Percentiles rank a stretch among this genome's conserved stretches.
phyloP scores from a whole-genome alignment of 495 filamentous ascomycete genomes.

The Penicillium ucsense region DNA sequence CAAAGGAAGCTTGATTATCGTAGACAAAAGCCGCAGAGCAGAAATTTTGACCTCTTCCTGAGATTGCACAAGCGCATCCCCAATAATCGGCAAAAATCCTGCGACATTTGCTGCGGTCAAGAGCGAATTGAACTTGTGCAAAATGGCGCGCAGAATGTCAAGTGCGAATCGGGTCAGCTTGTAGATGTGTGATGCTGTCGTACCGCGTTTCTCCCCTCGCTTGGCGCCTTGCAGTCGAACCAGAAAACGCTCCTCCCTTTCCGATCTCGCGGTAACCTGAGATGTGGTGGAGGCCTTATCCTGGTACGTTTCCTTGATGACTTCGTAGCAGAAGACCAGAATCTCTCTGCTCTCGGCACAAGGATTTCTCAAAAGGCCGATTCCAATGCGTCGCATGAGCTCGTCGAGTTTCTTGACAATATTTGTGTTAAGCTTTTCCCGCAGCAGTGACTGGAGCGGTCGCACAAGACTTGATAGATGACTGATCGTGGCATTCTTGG shows the following conservation, averaged over 20 bases:
- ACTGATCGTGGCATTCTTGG: slow-evolving; percentile 63
- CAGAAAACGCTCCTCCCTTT: slow-evolving; percentile 60
- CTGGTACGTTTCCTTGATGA: slow-evolving; percentile 77
- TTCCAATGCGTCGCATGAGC: slow-evolving; percentile 69
- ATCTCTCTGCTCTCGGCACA: slow-evolving; percentile 65
- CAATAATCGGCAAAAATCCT: slow-evolving; percentile 80
- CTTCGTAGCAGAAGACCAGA: slow-evolving; percentile 86
- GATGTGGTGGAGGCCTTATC: slow-evolving; percentile 25
- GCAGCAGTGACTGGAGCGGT: slow-evolving; percentile 66
- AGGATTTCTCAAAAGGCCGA: slow-evolving; percentile 72
- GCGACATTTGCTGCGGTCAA: slow-evolving; percentile 67
- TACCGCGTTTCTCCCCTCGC: slow-evolving; percentile 49
- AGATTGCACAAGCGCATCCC: slow-evolving; percentile 68
- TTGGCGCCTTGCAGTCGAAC: slow-evolving; percentile 65
- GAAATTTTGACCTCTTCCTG: slow-evolving; percentile 89
- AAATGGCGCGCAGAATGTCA: slow-evolving; percentile 68
- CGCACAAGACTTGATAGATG: slow-evolving; percentile 64
- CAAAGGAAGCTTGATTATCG: slow-evolving; percentile 77
- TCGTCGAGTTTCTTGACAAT: slow-evolving; percentile 86
- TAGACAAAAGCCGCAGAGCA: slow-evolving; percentile 68
- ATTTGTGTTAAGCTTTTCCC: slow-evolving; percentile 70
- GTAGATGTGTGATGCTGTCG: slow-evolving; percentile 64
- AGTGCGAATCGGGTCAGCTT: slow-evolving; percentile 81
- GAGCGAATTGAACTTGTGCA: slow-evolving; percentile 72
- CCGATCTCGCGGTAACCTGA: slow-evolving; percentile 36